These are phyloP conservation scores for Bassia scoparia DNA, from an alignment of 148 eudicot genomes.

Conservation along the genomic window DNA sequence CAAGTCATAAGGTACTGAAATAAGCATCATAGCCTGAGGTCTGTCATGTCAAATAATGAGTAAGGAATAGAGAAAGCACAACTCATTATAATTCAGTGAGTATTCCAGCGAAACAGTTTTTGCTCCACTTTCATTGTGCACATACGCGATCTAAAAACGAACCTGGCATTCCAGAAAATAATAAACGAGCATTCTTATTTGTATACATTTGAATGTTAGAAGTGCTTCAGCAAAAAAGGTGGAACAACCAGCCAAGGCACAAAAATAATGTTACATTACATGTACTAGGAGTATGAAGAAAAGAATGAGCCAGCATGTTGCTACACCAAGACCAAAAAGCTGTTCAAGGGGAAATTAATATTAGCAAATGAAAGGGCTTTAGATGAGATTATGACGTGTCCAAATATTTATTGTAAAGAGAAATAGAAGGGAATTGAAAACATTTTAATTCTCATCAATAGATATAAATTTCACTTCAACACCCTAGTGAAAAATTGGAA, in stretches of 20 bases:
- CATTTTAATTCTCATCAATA: too few relatives aligned
- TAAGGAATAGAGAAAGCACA: constrained; percentile 82
- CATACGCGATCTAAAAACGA: constrained; percentile 99
- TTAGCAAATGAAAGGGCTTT: too few relatives aligned
- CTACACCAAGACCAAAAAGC: constrained; percentile 99
- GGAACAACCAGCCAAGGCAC: not conserved
- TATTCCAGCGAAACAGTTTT: constrained; percentile 89
- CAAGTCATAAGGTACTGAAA: too few relatives aligned
- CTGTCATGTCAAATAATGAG: constrained; percentile 84
- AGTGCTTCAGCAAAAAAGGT: constrained; percentile 2
- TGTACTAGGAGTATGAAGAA: constrained; percentile 84
- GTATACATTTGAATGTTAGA: constrained; percentile 11
- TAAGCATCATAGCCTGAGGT: constrained; percentile 67
- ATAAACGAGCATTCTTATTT: not conserved
- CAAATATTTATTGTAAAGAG: too few relatives aligned
- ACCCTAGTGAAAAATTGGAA: too few relatives aligned
- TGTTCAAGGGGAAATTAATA: constrained; percentile 31
- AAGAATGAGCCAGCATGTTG: constrained; percentile 89
- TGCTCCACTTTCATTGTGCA: constrained; percentile 98
- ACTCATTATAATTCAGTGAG: constrained; percentile 71
- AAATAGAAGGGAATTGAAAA: too few relatives aligned
- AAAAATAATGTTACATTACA: constrained; percentile 40
- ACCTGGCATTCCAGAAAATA: constrained; percentile 42
- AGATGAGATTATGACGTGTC: too few relatives aligned
- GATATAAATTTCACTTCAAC: too few relatives aligned